A percentile compares a stretch with the other conserved stretches of the same genome.
These are phyloP conservation scores for Potentilla sterilis DNA, from an alignment of 306 rosid species.

Conservation along the genomic window DNA sequence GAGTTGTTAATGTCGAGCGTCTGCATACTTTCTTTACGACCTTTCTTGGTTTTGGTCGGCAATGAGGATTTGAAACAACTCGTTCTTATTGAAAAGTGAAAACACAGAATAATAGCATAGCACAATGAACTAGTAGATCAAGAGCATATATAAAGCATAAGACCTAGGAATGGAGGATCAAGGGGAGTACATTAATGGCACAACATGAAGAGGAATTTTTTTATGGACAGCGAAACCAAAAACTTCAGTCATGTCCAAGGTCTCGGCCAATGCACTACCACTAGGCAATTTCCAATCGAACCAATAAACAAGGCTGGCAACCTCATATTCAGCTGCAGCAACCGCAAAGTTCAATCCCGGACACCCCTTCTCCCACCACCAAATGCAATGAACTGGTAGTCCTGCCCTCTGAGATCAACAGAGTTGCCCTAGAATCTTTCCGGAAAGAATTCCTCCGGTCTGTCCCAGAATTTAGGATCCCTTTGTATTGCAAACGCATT, in stretches of 20 bases:
- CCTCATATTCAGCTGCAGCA: not conserved
- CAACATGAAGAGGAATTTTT: not conserved
- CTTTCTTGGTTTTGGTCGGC: not conserved
- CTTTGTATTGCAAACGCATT: not conserved
- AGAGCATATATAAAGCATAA: not conserved
- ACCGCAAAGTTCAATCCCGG: not conserved
- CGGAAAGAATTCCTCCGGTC: not conserved
- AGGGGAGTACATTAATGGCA: not conserved
- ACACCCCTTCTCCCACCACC: conserved; percentile 7
- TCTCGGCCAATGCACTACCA: not conserved
- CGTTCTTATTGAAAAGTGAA: not conserved
- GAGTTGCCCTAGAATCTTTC: not conserved
- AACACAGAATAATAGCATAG: not conserved
- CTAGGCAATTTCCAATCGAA: not conserved
- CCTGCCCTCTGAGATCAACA: not conserved
- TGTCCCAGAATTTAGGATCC: conserved; percentile 1
- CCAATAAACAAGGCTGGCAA: not conserved
- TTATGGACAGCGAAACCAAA: not conserved
- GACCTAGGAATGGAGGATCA: not conserved
- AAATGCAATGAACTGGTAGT: not conserved
- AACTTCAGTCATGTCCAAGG: not conserved
- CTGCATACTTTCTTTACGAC: not conserved
- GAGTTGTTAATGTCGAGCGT: not conserved
- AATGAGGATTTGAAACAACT: not conserved
- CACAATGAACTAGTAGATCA: not conserved